Evolutionary conservation across 106 monocot species (phyloP).

Genomic region (Cymbidium sinense): DNA sequence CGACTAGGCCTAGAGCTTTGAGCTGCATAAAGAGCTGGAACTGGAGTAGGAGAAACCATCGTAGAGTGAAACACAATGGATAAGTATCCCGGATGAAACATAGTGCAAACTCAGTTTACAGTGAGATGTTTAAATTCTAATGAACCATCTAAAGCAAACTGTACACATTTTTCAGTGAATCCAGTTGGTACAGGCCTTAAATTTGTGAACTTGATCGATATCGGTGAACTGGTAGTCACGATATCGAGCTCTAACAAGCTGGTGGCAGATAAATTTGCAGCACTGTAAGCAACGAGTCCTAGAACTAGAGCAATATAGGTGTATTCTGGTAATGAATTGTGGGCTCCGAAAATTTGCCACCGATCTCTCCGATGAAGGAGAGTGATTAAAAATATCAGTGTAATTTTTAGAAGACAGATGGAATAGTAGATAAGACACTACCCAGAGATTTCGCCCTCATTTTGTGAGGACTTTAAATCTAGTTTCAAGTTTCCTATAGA

Average conservation of each 20-base stretch:
- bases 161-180: conserved; percentile 36
- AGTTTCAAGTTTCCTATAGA: too few species aligned
- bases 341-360: too few species aligned
- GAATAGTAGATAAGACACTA: too few species aligned
- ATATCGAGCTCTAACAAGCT: conserved; percentile 39
- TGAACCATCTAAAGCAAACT: conserved; percentile 50
- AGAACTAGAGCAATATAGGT: conserved; percentile 52
- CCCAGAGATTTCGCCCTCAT: too few species aligned
- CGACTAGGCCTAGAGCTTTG: neutral
- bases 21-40: conserved; percentile 6
- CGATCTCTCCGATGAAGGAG: too few species aligned
- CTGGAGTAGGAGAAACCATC: conserved; percentile 4
- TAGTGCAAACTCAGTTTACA: conserved; percentile 31
- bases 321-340: conserved; percentile 55
- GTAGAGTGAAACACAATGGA: conserved; percentile 58
- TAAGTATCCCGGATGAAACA: conserved; percentile 55
- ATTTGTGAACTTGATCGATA: conserved; percentile 41
- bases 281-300: conserved; percentile 66
- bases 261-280: conserved; percentile 40
- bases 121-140: conserved; percentile 34
- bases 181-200: conserved; percentile 17
- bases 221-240: conserved; percentile 31
- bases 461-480: too few species aligned
- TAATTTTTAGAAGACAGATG: too few species aligned
- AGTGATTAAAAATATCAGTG: too few species aligned